Base-by-base conservation (phyloP, 1,284 basidiomycete species). In the Afroboletus lepidellus region DNA sequence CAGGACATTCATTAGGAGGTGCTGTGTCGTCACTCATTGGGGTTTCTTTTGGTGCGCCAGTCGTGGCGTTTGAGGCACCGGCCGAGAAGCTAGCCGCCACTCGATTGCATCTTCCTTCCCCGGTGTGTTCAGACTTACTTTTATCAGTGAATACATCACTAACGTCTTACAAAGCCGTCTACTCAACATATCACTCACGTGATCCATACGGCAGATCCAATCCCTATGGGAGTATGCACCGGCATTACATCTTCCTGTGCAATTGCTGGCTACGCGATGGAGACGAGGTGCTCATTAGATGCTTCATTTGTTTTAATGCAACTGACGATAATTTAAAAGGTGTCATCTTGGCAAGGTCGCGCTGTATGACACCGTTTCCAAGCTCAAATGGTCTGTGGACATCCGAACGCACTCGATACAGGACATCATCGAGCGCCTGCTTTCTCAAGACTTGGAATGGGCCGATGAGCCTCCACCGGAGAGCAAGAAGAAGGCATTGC, bases 291-390 rank as follows among this genome's bases (percentile, higher is more conserved):
- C 46, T 72, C 62, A 41, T 48, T 42, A 2, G 24, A 43, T 2
- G 34, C 8, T 15, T 46, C n/a, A 15, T 2, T 5, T 12, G 6
- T 16, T 8, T 32, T n/a, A 24, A 23, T n/a, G 11, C 29, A 20
- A 27, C 36, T 39, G 16, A 68, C 64, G 37, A 64, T 60, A 20
- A 57, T 70, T 55, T 62, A 16, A n/a, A 37, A 79, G 77, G 30
- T 92, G 92, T 63, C 92, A 94, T 63, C 76, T 90, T 0, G 95
- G 95, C 38, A 83, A 88, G 72, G 85, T 84, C 12, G 86, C 94
- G 52, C 74, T 91, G 12, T 98, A 94, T 67, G 94, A 98, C 66
- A 94, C 94, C 0, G 88, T 96, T 25, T 81, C 80, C 9, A 83
- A 87, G 64, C 78, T 90, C 33, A 84, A 85, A 5, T 98, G 96